Conservation (phyloP, 1,284 basidiomycete genomes). For the Ustilago sp. region DNA sequence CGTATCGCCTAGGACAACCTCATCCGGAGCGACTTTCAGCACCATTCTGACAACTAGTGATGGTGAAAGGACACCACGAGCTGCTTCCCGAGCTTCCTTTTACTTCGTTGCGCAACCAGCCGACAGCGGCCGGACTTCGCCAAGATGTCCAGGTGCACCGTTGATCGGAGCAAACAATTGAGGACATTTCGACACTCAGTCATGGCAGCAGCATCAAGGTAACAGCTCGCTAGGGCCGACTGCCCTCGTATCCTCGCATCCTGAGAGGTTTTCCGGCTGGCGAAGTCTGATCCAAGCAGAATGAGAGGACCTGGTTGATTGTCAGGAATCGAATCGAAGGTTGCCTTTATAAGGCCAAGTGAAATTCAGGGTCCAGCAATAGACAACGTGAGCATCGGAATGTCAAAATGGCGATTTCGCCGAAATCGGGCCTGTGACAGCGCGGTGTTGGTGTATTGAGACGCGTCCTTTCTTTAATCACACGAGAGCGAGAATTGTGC, state of each 20-base stretch:
- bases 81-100: slow-evolving; percentile 16
- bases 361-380: neutral
- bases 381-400: slow-evolving; percentile 2
- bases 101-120: slow-evolving; percentile 6
- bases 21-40: slow-evolving; percentile 1
- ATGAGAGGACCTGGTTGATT: neutral
- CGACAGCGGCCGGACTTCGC: slow-evolving; percentile 1
- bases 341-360: neutral
- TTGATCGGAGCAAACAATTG: slow-evolving; percentile 26
- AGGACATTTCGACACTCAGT: slow-evolving; percentile 26
- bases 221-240: slow-evolving; percentile 15
- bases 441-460: slow-evolving; percentile 21
- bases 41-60: slow-evolving; percentile 9
- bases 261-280: neutral
- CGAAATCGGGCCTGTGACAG: slow-evolving; percentile 28
- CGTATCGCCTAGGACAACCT: slow-evolving; percentile 16
- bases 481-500: slow-evolving; percentile 13
- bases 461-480: slow-evolving; percentile 24
- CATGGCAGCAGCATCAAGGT: slow-evolving; percentile 15
- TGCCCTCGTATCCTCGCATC: neutral
- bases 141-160: slow-evolving; percentile 38
- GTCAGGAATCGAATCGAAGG: neutral
- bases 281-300: neutral
- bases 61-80: slow-evolving; percentile 31
- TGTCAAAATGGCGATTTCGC: slow-evolving; percentile 24